Percentiles rank a stretch among this genome's conserved stretches.
phyloP scores from a whole-genome alignment of 306 rosid genomes.

The Senna tora region DNA sequence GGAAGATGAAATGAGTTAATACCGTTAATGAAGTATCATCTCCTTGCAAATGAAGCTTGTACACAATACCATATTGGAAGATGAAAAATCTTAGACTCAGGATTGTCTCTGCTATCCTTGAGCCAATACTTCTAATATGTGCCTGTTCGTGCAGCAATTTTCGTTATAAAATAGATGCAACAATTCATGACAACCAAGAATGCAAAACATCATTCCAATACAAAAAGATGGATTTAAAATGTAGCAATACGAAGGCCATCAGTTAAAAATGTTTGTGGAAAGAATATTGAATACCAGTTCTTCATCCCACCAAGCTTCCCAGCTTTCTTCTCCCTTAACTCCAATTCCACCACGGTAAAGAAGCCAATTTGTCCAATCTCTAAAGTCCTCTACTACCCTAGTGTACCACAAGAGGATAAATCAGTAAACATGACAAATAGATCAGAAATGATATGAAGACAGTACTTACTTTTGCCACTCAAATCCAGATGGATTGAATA shows the following conservation, averaged over 20 bases:
- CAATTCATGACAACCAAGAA: background rate
- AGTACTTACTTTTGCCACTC: no score
- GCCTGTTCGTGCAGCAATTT: conserved; percentile 51
- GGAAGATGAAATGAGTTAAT: conserved; percentile 23
- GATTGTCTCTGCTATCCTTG: conserved; percentile 85
- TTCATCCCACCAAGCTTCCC: conserved; percentile 99
- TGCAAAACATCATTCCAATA: no score
- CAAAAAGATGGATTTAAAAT: background rate
- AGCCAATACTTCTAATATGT: conserved; percentile 74
- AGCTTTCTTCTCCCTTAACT: conserved; percentile 97
- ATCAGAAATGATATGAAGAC: no score
- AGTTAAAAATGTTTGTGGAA: conserved; percentile 18
- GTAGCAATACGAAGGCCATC: conserved; percentile 7
- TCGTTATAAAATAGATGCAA: background rate
- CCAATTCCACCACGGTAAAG: no score
- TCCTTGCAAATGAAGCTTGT: conserved; percentile 72
- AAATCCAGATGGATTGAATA: no score
- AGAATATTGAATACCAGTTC: conserved; percentile 70
- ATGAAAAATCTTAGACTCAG: conserved; percentile 88
- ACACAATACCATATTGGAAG: conserved; percentile 93
- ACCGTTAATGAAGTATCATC: conserved; percentile 79
- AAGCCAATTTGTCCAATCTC: no score
- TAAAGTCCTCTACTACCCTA: no score
- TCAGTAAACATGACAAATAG: no score
- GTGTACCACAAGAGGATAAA: no score